Evolutionary conservation across 306 rosid genomes (phyloP).

Genomic region (Corylus avellana): DNA sequence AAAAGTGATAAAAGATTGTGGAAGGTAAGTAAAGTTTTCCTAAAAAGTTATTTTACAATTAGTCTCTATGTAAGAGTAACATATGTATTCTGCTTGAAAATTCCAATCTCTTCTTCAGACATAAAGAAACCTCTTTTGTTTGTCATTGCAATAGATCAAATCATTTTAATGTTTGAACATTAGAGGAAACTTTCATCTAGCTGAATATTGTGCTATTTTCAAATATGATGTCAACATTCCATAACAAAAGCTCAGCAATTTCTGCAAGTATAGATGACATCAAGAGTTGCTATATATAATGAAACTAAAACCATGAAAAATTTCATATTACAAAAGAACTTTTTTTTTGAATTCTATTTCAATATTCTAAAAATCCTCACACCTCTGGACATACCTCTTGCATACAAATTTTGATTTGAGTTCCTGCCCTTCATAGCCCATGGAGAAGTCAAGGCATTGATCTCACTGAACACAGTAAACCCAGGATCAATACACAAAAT

Average conservation of each 20-base stretch:
- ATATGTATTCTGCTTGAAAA: too few species aligned
- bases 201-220: not conserved
- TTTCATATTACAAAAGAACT: constrained; percentile 1
- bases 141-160: too few species aligned
- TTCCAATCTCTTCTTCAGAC: too few species aligned
- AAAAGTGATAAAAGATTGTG: too few species aligned
- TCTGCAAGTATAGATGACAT: not conserved
- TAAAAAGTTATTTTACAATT: too few species aligned
- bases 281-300: not conserved
- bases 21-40: too few species aligned
- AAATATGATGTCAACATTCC: not conserved
- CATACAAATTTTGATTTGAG: constrained; percentile 20
- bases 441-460: constrained; percentile 12
- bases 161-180: too few species aligned
- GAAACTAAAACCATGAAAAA: constrained; percentile 26
- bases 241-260: not conserved
- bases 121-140: too few species aligned
- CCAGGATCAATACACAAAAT: constrained; percentile 37
- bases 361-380: constrained; percentile 16
- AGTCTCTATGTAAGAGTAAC: too few species aligned
- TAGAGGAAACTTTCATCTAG: not conserved
- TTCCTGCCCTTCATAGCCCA: constrained; percentile 20
- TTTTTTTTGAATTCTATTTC: not conserved
- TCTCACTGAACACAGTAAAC: constrained; percentile 32
- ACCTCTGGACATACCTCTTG: constrained; percentile 6